Evolutionary conservation across 2,329 filamentous ascomycete species (phyloP).

Genomic region (Diaporthe sp.): DNA sequence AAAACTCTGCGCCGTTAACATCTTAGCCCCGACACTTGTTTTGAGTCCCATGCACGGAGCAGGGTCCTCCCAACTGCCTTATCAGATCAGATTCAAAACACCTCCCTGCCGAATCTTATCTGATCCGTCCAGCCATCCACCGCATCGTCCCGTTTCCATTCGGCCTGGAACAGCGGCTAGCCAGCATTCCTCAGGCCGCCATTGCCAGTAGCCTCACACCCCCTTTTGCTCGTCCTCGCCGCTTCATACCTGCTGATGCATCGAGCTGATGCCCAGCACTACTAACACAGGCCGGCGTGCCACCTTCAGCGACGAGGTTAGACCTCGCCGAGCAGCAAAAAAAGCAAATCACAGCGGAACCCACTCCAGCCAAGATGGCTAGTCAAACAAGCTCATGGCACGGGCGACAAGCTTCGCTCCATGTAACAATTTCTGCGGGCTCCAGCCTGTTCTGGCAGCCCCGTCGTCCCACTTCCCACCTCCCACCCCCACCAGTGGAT

Average conservation of each 20-base stretch:
- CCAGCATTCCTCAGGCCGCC: background rate
- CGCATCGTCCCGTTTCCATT: background rate
- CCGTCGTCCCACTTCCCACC: background rate
- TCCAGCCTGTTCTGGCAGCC: conserved; percentile 23
- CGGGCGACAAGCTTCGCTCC: conserved; percentile 18
- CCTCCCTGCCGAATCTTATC: conserved; percentile 28
- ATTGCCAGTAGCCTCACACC: background rate
- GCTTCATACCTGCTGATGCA: background rate
- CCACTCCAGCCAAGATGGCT: conserved; percentile 1
- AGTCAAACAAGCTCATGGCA: conserved; percentile 28
- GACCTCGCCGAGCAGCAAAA: background rate
- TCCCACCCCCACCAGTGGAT: background rate
- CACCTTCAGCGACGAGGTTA: background rate
- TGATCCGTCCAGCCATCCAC: conserved; percentile 6
- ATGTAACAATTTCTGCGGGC: background rate
- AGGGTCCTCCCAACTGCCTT: conserved; percentile 12
- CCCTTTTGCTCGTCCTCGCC: background rate
- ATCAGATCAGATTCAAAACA: conserved; percentile 22
- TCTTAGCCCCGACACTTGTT: background rate
- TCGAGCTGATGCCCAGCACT: background rate
- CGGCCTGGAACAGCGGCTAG: background rate
- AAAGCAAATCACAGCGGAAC: background rate
- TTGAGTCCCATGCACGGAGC: conserved; percentile 1
- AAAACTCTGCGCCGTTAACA: conserved; percentile 1
- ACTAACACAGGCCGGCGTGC: background rate